Conservation (phyloP, 1,139 yeast species). For the Hemisphaericaspora xylanilytica region DNA sequence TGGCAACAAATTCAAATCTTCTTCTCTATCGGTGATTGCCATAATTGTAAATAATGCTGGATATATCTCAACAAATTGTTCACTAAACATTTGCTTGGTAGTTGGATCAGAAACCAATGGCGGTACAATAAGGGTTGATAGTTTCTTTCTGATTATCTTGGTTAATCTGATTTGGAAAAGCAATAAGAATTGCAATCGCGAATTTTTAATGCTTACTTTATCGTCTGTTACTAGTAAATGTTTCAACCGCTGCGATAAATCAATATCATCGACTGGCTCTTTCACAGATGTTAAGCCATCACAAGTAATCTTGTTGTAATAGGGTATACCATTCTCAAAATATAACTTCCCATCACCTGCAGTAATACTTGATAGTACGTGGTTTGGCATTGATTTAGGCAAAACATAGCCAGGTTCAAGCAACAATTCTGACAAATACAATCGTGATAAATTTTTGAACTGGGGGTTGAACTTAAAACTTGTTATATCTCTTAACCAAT, state of each 20-base stretch:
- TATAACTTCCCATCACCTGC: constrained; percentile 20
- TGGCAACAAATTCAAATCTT: constrained; percentile 50
- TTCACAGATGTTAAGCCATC: constrained; percentile 20
- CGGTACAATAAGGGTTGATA: constrained; percentile 52
- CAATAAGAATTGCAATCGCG: constrained; percentile 53
- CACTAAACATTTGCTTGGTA: constrained; percentile 47
- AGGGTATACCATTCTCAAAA: constrained; percentile 32
- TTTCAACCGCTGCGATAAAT: constrained; percentile 8
- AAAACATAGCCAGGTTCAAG: constrained; percentile 28
- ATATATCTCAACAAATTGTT: constrained; percentile 53
- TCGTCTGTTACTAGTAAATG: constrained; percentile 1
- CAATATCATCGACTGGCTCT: constrained; percentile 6
- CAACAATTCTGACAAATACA: constrained; percentile 26
- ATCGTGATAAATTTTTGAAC: constrained; percentile 26
- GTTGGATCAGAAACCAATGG: constrained; percentile 49
- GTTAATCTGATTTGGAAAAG: constrained; percentile 57
- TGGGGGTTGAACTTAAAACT: constrained; percentile 24
- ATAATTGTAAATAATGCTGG: constrained; percentile 50
- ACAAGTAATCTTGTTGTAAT: constrained; percentile 26
- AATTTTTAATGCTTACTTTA: constrained; percentile 19
- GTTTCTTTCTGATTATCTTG: constrained; percentile 44
- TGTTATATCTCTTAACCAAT: constrained; percentile 50
- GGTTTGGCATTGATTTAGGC: constrained; percentile 26
- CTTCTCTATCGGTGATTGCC: constrained; percentile 62
- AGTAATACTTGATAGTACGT: constrained; percentile 12